Base-by-base conservation (phyloP, 2,329 filamentous ascomycete genomes). In the Botrytis squamosa region DNA sequence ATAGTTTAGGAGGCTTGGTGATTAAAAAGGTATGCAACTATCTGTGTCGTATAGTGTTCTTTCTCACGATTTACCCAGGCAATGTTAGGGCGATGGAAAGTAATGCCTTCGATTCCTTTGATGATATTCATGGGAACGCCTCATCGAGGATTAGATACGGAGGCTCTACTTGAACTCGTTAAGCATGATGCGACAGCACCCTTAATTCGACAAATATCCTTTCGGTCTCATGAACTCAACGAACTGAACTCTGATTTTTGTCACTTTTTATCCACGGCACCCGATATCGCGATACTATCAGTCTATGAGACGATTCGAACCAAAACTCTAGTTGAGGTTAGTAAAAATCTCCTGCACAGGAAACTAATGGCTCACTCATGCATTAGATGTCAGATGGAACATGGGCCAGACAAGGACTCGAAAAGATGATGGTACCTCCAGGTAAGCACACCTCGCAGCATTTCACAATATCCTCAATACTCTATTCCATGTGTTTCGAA, bases 1-100 rank as follows among this genome's bases (percentile, higher is more conserved):
- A 83, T 73, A 83, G 81, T 49, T 80, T 83, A 77, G 82, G 81
- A 3, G 81, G 81, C 9, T 75, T 83, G 20, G 78, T 83, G 2
- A 81, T 82, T 20, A 82, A 82, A 66, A 80, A 80, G 73, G 79
- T 74, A 73, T n/a, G 49, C n/a, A 52, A 14, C 36, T 38, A 20
- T 40, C 25, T 7, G 22, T 25, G 7, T 12, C 3, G 3, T 52
- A 12, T 14, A 33, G 22, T 22, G 60, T 18, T 25, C 2, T 49
- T 7, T 8, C 36, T 73, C 40, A 69, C 55, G 2, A 40, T 33
- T 25, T 57, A 6, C 16, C 29, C 20, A 73, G 71, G 64, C 71
- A 3, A 69, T 73, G 64, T 36, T 72, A 42, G 71, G 71, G 40
- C 71, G 71, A 44, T 72, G 71, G 71, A 71, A 71, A 36, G 42